Conservation (phyloP, 2,329 filamentous ascomycete species). For the Phialemoniopsis sp. region DNA sequence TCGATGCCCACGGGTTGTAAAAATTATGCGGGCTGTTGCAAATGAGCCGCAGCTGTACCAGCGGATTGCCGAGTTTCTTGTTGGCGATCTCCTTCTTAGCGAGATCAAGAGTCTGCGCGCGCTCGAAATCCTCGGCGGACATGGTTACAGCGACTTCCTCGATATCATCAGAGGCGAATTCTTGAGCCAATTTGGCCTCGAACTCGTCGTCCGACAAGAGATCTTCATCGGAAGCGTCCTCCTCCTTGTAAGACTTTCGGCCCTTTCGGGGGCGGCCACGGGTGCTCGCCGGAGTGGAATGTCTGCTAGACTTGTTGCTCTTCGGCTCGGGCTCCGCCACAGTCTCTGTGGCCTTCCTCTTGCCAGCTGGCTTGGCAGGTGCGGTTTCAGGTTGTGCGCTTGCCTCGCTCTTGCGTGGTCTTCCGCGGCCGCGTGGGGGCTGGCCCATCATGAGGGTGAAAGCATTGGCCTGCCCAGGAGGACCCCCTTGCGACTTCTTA, state of each 20-base stretch:
- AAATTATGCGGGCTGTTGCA: constrained; percentile 97
- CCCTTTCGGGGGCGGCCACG: constrained; percentile 47
- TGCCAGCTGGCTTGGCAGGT: constrained; percentile 15
- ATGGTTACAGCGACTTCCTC: constrained; percentile 26
- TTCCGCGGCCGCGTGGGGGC: constrained; percentile 13
- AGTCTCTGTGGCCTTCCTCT: constrained; percentile 29
- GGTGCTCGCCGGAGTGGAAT: constrained; percentile 65
- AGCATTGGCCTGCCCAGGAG: constrained; percentile 32
- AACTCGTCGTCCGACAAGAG: constrained; percentile 78
- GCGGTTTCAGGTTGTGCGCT: constrained; percentile 14
- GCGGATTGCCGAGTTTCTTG: constrained; percentile 89
- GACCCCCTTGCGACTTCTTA: constrained; percentile 15
- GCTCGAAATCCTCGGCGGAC: constrained; percentile 58
- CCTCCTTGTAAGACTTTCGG: constrained; percentile 43
- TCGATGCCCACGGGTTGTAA: constrained; percentile 79
- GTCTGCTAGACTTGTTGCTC: constrained; percentile 68
- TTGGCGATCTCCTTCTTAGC: constrained; percentile 84
- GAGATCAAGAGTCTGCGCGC: constrained; percentile 65
- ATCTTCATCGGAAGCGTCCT: constrained; percentile 57
- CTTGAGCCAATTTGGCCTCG: constrained; percentile 69
- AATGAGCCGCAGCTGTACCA: constrained; percentile 86
- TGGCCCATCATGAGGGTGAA: constrained; percentile 53
- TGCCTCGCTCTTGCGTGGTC: constrained; percentile 14
- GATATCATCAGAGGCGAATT: constrained; percentile 41
- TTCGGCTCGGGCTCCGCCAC: constrained; percentile 47